Percentiles rank a stretch among this genome's conserved stretches.
These are phyloP conservation scores for Ambrosiella beaveri DNA, from an alignment of 2,329 filamentous ascomycete genomes.

Conservation along the genomic window DNA sequence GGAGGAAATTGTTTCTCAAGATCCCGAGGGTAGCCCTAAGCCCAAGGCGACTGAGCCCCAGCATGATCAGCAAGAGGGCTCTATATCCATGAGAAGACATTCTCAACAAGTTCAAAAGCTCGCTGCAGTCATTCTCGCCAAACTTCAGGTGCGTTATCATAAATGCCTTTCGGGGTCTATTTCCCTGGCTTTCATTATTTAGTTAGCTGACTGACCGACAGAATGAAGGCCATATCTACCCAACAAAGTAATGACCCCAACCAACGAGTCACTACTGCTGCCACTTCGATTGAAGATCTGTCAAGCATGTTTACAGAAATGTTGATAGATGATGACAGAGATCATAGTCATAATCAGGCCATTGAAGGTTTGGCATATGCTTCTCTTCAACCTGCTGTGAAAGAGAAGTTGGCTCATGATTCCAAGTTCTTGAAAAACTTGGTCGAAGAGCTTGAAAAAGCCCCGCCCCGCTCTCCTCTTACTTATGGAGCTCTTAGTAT, in stretches of 20 bases:
- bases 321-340: constrained; percentile 34
- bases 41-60: constrained; percentile 29
- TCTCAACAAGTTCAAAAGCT: constrained; percentile 44
- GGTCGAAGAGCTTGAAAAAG: constrained; percentile 41
- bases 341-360: constrained; percentile 32
- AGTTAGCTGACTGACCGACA: constrained; percentile 29
- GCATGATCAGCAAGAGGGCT: constrained; percentile 41
- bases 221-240: constrained; percentile 36
- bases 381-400: constrained; percentile 69
- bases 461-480: constrained; percentile 47
- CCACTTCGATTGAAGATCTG: constrained; percentile 48
- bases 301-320: constrained; percentile 48
- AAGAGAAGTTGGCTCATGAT: constrained; percentile 62
- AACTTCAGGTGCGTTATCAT: constrained; percentile 36
- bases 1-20: constrained; percentile 62
- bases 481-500: constrained; percentile 79
- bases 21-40: constrained; percentile 33
- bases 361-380: constrained; percentile 88
- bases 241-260: constrained; percentile 24
- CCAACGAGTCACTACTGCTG: constrained; percentile 32
- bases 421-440: constrained; percentile 50
- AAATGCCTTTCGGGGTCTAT: constrained; percentile 6
- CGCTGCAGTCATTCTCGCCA: constrained; percentile 61
- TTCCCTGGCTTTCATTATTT: constrained; percentile 14
- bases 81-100: constrained; percentile 42